Evolutionary conservation across 2,329 filamentous ascomycete species (phyloP).

Genomic region (Blastomyces silverae): DNA sequence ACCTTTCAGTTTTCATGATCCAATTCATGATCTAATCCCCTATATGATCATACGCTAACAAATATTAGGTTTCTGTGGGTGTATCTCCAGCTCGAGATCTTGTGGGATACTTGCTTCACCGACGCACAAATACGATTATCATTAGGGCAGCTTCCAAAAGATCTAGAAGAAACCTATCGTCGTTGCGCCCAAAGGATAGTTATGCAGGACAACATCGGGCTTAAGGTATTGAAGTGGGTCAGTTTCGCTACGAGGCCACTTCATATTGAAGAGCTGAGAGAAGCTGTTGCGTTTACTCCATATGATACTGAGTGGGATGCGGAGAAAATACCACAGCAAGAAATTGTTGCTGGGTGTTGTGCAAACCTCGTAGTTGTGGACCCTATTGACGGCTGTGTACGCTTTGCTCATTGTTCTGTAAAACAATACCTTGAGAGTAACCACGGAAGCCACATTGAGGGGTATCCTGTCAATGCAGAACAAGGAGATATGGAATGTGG

Average conservation of each 20-base stretch:
- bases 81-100: slow-evolving; percentile 10
- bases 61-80: slow-evolving; percentile 5
- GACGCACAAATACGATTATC: slow-evolving; percentile 5
- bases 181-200: slow-evolving; percentile 5
- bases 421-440: slow-evolving; percentile 3
- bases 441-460: not conserved
- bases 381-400: not conserved
- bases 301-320: not conserved
- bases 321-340: not conserved
- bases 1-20: not conserved
- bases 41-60: not conserved
- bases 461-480: not conserved
- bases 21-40: not conserved
- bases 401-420: slow-evolving; percentile 8
- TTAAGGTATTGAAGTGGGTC: slow-evolving; percentile 6
- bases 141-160: not conserved
- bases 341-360: slow-evolving; percentile 1
- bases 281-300: not conserved
- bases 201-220: not conserved
- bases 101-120: slow-evolving; percentile 10
- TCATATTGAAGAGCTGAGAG: slow-evolving; percentile 1
- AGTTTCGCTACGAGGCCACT: slow-evolving; percentile 4
- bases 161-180: slow-evolving; percentile 4
- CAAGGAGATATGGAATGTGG: slow-evolving; percentile 5
- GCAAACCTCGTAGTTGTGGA: slow-evolving; percentile 9